Percentiles rank a stretch among this genome's conserved stretches.
These are phyloP conservation scores for Sungouiozyma intestinalis DNA, from an alignment of 805 yeast genomes.

Conservation along the genomic window DNA sequence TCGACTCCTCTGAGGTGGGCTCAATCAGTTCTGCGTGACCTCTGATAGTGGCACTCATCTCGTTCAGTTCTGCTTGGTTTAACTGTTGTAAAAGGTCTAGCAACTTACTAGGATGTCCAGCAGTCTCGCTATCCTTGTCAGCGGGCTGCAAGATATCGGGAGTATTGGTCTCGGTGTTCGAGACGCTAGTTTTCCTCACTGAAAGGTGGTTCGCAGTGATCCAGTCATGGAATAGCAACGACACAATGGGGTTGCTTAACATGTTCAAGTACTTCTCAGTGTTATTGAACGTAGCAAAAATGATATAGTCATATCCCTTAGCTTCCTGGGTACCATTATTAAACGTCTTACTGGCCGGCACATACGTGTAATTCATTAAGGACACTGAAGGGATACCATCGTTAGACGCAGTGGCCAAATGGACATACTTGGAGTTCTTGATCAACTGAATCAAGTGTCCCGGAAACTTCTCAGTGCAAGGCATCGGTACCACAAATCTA, in stretches of 20 bases:
- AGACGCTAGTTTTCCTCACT: constrained; percentile 21
- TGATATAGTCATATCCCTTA: constrained; percentile 45
- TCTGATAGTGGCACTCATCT: constrained; percentile 70
- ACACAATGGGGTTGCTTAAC: constrained; percentile 59
- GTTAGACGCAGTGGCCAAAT: constrained; percentile 65
- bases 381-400: constrained; percentile 76
- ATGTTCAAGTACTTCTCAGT: constrained; percentile 73
- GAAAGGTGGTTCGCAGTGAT: constrained; percentile 45
- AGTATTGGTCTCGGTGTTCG: constrained; percentile 21
- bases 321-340: too few relatives aligned
- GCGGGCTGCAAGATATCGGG: background rate
- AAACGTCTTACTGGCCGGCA: constrained; percentile 35
- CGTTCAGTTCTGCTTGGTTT: constrained; percentile 70
- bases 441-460: constrained; percentile 36
- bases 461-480: constrained; percentile 29
- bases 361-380: constrained; percentile 80
- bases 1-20: constrained; percentile 38
- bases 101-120: constrained; percentile 32
- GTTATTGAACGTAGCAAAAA: constrained; percentile 59
- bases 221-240: constrained; percentile 88
- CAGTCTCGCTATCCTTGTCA: constrained; percentile 10
- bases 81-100: constrained; percentile 58
- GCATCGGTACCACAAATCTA: too few relatives aligned
- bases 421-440: constrained; percentile 59
- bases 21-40: constrained; percentile 57